Conservation (phyloP, 139 green algal species). For the Asterochloris sp. region DNA sequence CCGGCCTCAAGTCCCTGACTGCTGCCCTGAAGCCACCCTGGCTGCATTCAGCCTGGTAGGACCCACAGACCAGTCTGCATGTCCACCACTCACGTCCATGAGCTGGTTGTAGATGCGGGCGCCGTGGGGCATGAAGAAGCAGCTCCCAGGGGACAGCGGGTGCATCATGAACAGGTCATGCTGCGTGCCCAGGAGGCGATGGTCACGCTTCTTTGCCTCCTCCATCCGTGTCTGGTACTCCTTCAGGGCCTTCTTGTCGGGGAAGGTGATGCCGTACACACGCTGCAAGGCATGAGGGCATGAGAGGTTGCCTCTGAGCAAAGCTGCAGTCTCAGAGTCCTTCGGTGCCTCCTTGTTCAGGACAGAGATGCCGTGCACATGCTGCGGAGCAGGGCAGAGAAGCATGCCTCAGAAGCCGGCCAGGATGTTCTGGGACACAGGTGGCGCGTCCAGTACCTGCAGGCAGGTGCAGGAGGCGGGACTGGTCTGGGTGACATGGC, state of each 20-base stretch:
- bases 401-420: no score
- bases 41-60: no score
- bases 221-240: constrained; percentile 92
- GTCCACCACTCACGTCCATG: constrained; percentile 30
- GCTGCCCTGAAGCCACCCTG: no score
- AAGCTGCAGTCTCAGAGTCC: no score
- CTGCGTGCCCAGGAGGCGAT: constrained; percentile 85
- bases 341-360: no score
- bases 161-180: constrained; percentile 98
- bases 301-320: no score
- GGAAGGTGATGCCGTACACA: constrained; percentile 97
- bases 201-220: constrained; percentile 98
- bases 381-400: not conserved
- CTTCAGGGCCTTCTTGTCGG: constrained; percentile 90
- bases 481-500: no score
- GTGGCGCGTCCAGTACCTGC: no score
- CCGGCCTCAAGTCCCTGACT: no score
- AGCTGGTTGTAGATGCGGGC: constrained; percentile 94
- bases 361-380: not conserved
- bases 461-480: no score
- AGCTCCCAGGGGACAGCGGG: constrained; percentile 79
- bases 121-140: constrained; percentile 94
- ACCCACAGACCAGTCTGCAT: not conserved
- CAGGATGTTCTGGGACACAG: no score
- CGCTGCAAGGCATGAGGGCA: constrained; percentile 33